Conservation (phyloP, 495 filamentous ascomycete species). For the Penicillium longicatenatum region DNA sequence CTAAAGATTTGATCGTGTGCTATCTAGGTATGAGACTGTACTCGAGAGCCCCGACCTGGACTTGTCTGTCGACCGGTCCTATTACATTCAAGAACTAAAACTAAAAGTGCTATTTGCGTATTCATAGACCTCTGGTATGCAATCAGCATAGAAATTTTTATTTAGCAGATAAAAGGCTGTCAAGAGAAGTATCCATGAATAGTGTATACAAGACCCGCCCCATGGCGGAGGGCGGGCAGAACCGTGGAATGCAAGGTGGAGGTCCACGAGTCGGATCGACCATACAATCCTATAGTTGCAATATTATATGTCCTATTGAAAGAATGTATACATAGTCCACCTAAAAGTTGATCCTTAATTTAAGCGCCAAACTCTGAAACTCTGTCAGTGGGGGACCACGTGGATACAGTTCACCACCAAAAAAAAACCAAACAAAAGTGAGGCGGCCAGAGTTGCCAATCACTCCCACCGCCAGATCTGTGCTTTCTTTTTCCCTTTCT, state of each 20-base stretch:
- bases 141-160: no score
- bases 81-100: no score
- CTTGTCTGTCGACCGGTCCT: neutral
- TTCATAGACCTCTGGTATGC: no score
- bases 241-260: slow-evolving; percentile 37
- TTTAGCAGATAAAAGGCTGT: neutral
- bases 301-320: neutral
- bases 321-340: neutral
- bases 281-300: neutral
- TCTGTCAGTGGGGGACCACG: slow-evolving; percentile 37
- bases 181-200: neutral
- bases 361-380: slow-evolving; percentile 1
- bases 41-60: neutral
- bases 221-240: slow-evolving; percentile 18
- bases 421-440: slow-evolving; percentile 40
- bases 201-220: neutral
- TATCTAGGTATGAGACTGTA: neutral
- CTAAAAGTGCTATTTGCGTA: neutral
- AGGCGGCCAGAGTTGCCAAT: slow-evolving; percentile 32
- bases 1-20: neutral
- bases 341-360: neutral
- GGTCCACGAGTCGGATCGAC: slow-evolving; percentile 25
- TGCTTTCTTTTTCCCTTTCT: slow-evolving; percentile 20
- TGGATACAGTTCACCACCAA: slow-evolving; percentile 30
- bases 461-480: slow-evolving; percentile 30